Conservation (phyloP, 306 rosid species). For the Medicago arabica region DNA sequence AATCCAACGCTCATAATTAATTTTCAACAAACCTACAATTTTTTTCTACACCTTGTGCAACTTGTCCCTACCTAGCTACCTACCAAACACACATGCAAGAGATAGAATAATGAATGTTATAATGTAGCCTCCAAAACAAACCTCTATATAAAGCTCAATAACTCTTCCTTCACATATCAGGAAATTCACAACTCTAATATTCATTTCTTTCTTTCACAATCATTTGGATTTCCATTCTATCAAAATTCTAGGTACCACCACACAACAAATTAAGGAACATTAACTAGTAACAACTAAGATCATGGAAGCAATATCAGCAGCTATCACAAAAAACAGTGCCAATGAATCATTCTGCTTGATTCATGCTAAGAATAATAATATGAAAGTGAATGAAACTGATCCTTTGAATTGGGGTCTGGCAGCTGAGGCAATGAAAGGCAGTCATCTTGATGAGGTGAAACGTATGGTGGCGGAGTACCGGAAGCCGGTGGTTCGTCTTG, state of each 20-base stretch:
- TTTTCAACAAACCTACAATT: slow-evolving; percentile 54
- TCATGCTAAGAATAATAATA: not conserved
- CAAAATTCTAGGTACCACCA: not conserved
- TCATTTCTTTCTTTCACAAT: not conserved
- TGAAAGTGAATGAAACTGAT: slow-evolving; percentile 42
- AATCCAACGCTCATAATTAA: slow-evolving; percentile 40
- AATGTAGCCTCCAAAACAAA: not conserved
- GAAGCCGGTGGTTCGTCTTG: slow-evolving; percentile 65
- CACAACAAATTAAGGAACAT: not conserved
- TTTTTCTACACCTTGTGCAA: not conserved
- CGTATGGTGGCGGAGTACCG: slow-evolving; percentile 83
- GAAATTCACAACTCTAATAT: not conserved
- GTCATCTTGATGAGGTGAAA: slow-evolving; percentile 87
- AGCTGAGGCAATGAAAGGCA: slow-evolving; percentile 71
- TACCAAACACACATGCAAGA: not conserved
- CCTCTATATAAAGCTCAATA: not conserved
- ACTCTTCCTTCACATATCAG: not conserved
- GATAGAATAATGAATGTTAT: not conserved
- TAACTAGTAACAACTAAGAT: not conserved
- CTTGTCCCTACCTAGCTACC: not conserved
- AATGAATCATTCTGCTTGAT: slow-evolving; percentile 51
- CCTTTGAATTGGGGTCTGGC: slow-evolving; percentile 76
- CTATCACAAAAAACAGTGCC: slow-evolving; percentile 27
- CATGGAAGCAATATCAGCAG: slow-evolving; percentile 51
- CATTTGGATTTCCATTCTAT: not conserved